phyloP scores from a whole-genome alignment of 164 flowering plant genomes.

The Liquidambar formosana region DNA sequence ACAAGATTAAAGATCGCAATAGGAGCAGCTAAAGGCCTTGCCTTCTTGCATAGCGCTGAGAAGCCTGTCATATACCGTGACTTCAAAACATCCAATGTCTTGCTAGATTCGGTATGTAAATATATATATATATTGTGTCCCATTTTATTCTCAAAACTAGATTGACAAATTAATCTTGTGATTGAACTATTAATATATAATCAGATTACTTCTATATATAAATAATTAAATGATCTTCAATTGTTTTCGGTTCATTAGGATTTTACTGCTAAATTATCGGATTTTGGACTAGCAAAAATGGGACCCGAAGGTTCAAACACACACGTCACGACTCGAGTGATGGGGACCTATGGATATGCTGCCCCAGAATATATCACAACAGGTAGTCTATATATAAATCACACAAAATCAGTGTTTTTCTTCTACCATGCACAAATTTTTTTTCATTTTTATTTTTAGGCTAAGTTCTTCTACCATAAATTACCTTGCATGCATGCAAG shows the following conservation, averaged over 20 bases:
- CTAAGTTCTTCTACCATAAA: not conserved
- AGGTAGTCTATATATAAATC: conserved; percentile 43
- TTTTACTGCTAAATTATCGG: conserved; percentile 86
- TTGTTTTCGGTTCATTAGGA: conserved; percentile 41
- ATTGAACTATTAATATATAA: too few relatives aligned
- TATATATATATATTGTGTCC: not conserved
- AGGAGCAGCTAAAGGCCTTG: conserved; percentile 93
- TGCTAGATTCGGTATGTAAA: conserved; percentile 78
- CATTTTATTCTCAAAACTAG: not conserved
- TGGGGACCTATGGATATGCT: conserved; percentile 98
- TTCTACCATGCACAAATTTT: too few relatives aligned
- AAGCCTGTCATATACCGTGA: conserved; percentile 92
- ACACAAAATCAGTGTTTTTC: too few relatives aligned
- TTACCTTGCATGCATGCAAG: not conserved
- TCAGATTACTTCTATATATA: too few relatives aligned
- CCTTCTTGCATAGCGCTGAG: conserved; percentile 89
- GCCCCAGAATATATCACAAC: conserved; percentile 95
- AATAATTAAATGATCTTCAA: not conserved
- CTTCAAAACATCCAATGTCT: conserved; percentile 91
- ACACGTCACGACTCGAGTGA: conserved; percentile 93
- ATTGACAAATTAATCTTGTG: too few relatives aligned
- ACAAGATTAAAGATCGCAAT: conserved; percentile 81
- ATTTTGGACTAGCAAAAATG: conserved; percentile 96
- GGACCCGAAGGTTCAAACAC: conserved; percentile 97
- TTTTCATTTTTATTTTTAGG: too few relatives aligned